Evolutionary conservation across 345 rosid species (phyloP).

Genomic region (Hypericum androsaemum): DNA sequence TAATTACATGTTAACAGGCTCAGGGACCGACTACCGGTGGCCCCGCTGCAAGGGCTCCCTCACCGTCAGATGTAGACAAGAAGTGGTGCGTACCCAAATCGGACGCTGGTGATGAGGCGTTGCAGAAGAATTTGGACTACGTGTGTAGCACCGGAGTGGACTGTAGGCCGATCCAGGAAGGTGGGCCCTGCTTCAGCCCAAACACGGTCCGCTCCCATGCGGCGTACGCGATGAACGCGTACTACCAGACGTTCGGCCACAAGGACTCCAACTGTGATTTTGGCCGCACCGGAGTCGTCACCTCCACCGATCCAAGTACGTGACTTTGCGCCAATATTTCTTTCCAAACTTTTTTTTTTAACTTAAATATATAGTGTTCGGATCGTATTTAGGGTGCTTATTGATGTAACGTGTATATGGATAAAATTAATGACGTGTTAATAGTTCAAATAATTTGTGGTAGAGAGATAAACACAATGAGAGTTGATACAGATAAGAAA

Average conservation of each 20-base stretch:
- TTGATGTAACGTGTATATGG: no score
- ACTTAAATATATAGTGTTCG: neutral
- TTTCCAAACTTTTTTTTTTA: neutral
- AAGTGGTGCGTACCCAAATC: slow-evolving; percentile 54
- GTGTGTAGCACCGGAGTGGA: slow-evolving; percentile 43
- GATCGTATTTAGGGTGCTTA: no score
- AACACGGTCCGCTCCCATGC: slow-evolving; percentile 51
- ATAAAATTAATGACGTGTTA: no score
- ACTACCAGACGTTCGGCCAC: slow-evolving; percentile 42
- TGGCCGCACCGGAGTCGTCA: slow-evolving; percentile 35
- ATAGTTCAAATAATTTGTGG: no score
- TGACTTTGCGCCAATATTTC: neutral
- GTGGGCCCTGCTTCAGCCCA: slow-evolving; percentile 50
- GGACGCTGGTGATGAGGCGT: slow-evolving; percentile 29
- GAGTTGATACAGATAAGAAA: no score
- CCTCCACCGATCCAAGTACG: slow-evolving; percentile 45
- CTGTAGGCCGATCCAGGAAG: slow-evolving; percentile 42
- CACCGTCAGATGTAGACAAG: slow-evolving; percentile 14
- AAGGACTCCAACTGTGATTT: slow-evolving; percentile 47
- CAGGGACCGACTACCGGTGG: slow-evolving; percentile 20
- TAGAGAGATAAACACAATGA: no score
- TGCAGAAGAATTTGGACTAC: slow-evolving; percentile 63
- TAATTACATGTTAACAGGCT: slow-evolving; percentile 14
- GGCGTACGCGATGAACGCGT: slow-evolving; percentile 56
- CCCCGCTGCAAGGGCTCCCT: slow-evolving; percentile 12